These are phyloP conservation scores for Arabis hirsuta DNA, from an alignment of 345 rosid genomes.

Conservation along the genomic window DNA sequence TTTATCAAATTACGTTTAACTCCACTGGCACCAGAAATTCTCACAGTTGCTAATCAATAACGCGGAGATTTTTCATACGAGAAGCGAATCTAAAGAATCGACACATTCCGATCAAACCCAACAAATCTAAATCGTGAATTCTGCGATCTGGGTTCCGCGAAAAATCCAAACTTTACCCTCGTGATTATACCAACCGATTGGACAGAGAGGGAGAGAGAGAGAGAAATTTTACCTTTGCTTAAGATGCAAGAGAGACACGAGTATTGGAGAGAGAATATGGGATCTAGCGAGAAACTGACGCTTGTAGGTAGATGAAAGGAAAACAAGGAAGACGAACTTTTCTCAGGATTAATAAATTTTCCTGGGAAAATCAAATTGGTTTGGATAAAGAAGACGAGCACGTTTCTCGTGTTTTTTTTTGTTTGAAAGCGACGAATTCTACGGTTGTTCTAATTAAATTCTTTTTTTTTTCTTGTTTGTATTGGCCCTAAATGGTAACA, in stretches of 20 bases:
- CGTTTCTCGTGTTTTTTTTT: background rate
- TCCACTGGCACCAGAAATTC: background rate
- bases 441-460: background rate
- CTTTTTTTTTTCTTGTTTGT: background rate
- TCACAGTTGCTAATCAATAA: conserved; percentile 6
- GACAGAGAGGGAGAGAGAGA: background rate
- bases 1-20: background rate
- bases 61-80: background rate
- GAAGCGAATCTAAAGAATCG: conserved; percentile 13
- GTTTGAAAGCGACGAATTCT: conserved; percentile 29
- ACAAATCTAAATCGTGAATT: background rate
- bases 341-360: background rate
- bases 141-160: background rate
- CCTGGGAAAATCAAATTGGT: conserved; percentile 28
- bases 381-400: conserved; percentile 31
- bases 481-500: too few species aligned
- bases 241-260: conserved; percentile 25
- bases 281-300: conserved; percentile 17
- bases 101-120: conserved; percentile 2
- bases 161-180: background rate
- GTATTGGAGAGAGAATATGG: conserved; percentile 7
- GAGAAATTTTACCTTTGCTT: conserved; percentile 34
- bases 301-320: conserved; percentile 1
- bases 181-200: background rate
- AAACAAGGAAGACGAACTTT: background rate